Evolutionary conservation across 2,329 filamentous ascomycete genomes (phyloP).

Genomic region (Boeremia exigua): DNA sequence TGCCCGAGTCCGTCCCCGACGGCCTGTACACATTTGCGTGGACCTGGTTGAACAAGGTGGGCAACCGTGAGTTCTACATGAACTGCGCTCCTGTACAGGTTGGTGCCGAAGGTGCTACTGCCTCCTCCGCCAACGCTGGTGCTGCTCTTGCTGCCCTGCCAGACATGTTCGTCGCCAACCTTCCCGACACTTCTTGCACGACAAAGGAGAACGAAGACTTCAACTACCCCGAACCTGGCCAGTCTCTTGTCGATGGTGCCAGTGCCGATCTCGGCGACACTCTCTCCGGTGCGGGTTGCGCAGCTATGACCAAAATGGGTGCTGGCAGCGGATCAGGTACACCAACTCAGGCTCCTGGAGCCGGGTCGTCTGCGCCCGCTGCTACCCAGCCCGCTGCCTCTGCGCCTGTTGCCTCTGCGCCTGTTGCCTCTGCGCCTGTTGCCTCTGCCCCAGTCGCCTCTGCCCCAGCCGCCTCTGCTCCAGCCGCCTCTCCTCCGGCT

Average conservation of each 20-base stretch:
- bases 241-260: constrained; percentile 48
- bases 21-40: constrained; percentile 84
- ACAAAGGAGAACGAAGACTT: constrained; percentile 63
- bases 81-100: constrained; percentile 83
- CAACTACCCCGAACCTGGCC: constrained; percentile 72
- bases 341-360: constrained; percentile 22
- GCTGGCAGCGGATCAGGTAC: constrained; percentile 39
- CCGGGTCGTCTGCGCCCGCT: no score
- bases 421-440: constrained; percentile 7
- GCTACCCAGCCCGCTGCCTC: constrained; percentile 8
- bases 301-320: constrained; percentile 35
- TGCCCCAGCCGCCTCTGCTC: background rate
- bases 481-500: constrained; percentile 6
- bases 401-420: no score
- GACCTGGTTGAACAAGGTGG: constrained; percentile 93
- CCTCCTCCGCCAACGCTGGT: constrained; percentile 19
- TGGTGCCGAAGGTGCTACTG: constrained; percentile 54
- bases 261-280: constrained; percentile 42
- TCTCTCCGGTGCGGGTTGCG: constrained; percentile 38
- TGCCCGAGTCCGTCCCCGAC: constrained; percentile 72
- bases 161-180: constrained; percentile 77
- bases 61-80: constrained; percentile 98
- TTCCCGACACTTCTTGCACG: constrained; percentile 61
- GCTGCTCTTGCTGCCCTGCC: constrained; percentile 65
- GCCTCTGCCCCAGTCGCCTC: constrained; percentile 3